These are phyloP conservation scores for Orbilia blumenaviensis DNA, from an alignment of 2,329 filamentous ascomycete species.

Conservation along the genomic window DNA sequence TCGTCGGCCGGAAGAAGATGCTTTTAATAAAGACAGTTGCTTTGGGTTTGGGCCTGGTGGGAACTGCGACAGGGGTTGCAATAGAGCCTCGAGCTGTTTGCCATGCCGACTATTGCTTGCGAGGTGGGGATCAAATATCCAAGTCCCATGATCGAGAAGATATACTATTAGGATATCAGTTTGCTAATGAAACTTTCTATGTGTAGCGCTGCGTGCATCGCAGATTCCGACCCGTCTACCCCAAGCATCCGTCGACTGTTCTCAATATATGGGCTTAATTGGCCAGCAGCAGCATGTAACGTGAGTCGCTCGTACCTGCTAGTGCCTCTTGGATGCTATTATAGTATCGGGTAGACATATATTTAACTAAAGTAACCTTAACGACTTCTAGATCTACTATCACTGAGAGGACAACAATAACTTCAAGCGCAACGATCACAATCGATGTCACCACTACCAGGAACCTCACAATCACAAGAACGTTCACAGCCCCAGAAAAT, in stretches of 20 bases:
- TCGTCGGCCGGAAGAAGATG: too few species aligned
- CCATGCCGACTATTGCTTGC: slow-evolving; percentile 16
- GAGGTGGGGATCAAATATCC: slow-evolving; percentile 5
- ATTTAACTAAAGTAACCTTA: neutral
- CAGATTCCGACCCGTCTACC: neutral
- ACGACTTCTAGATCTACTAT: neutral
- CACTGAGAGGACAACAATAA: neutral
- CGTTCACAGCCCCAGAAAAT: neutral
- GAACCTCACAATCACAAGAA: neutral
- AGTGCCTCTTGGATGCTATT: neutral
- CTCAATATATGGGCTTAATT: neutral
- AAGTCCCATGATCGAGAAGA: too few species aligned
- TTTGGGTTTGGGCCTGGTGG: neutral
- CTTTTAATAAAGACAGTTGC: neutral
- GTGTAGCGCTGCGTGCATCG: neutral
- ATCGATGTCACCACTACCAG: neutral
- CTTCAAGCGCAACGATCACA: neutral
- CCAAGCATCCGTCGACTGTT: slow-evolving; percentile 3
- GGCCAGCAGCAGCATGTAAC: neutral
- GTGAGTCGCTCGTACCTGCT: neutral
- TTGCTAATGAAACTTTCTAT: neutral
- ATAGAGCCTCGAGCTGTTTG: neutral
- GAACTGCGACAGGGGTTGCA: neutral
- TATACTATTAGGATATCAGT: neutral
- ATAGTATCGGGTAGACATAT: neutral